Evolutionary conservation across 306 rosid species (phyloP), one percentile per base, ranked within the genome.

Genomic region (Vigna hirtella): DNA sequence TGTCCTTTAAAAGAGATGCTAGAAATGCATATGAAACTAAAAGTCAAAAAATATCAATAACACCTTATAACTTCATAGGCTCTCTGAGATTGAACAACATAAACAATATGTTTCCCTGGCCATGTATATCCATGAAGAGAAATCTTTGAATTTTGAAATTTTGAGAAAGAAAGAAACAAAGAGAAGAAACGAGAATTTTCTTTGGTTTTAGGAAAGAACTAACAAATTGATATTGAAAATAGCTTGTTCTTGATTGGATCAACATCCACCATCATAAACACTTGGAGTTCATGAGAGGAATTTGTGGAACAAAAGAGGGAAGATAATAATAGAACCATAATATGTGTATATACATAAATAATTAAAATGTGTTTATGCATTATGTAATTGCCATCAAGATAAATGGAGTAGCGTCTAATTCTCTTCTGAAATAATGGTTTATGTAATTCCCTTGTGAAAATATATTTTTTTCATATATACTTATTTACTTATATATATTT

Each of bases 381-480:
- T 34, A 5, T 34, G 6, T 34, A 34, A 4, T 34, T 34, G 66
- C 80, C 24, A 38, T 12, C 79, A 84, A 66, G 49, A 71, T 4
- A 83, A 47, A 80, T 78, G 87, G 89, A 70, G 62, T 28, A 74
- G 89, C 97, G 84, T 70, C 11, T 59, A 65, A 69, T 81, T 86
- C 97, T 87, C 91, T 38, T 22, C 13, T 30, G 20, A 85, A 81
- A 38, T 70, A 71, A 58, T 50, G 65, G 49, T 59, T 61, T 79
- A 24, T 9, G 8, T 42, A 40, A 52, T 62, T 38, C 7, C 12
- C 42, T 36, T 34, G 38, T 5, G 6, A 34, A 5, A 34, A 34
- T 5, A 34, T 34, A 34, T 34, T 34, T 34, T 34, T 34, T 34
- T 34, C 38, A 34, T 34, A 34, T 34, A 34, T 34, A 34, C 5